Conservation (phyloP, 345 rosid species). For the Lepidium africanum region DNA sequence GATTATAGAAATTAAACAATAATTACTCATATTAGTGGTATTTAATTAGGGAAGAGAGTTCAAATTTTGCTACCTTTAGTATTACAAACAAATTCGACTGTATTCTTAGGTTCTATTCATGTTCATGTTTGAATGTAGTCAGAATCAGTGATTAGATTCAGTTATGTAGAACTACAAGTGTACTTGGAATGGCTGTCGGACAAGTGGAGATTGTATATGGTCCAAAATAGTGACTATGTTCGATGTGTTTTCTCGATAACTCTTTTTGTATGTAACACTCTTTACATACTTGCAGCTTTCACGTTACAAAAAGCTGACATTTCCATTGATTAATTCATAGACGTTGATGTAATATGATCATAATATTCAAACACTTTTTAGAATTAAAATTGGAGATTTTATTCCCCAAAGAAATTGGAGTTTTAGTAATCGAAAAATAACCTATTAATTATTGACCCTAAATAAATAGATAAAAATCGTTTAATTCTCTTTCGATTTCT, state of each 20-base stretch:
- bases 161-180: neutral
- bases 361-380: neutral
- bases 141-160: neutral
- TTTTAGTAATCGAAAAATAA: neutral
- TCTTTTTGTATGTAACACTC: too few species aligned
- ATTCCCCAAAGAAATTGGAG: neutral
- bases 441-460: neutral
- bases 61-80: neutral
- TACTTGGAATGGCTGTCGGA: neutral
- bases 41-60: neutral
- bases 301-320: constrained; percentile 15
- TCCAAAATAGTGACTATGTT: constrained; percentile 9
- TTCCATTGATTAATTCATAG: too few species aligned
- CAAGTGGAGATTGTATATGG: constrained; percentile 22
- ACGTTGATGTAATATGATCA: neutral
- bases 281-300: too few species aligned
- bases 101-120: neutral
- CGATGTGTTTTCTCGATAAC: neutral
- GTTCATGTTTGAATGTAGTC: constrained; percentile 16
- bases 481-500: neutral
- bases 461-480: neutral
- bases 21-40: neutral
- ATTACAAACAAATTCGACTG: neutral
- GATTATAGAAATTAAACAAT: neutral
- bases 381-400: neutral